Evolutionary conservation across 768 basidiomycete species (phyloP).

Genomic region (Rhizopogon vinicolor): DNA sequence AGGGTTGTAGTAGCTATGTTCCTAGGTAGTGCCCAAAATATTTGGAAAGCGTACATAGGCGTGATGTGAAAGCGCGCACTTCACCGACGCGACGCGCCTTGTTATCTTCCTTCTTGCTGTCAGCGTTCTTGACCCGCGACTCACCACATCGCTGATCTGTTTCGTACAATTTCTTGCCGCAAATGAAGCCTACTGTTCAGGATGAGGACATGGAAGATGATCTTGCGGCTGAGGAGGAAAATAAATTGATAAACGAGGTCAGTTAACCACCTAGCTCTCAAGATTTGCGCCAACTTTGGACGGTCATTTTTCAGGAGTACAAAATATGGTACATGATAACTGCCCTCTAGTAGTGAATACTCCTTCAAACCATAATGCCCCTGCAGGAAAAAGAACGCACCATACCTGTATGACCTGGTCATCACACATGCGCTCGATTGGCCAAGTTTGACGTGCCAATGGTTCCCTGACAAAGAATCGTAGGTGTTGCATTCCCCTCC

Average conservation of each 20-base stretch:
- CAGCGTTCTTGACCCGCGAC: not conserved
- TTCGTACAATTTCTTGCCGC: too few species aligned
- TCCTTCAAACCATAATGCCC: not conserved
- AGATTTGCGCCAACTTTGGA: conserved; percentile 7
- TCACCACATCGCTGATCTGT: not conserved
- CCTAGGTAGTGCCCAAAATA: not conserved
- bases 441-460: conserved; percentile 97
- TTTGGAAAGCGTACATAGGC: not conserved
- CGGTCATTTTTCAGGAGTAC: conserved; percentile 54
- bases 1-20: too few species aligned
- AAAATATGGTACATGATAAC: conserved; percentile 62
- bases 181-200: conserved; percentile 44
- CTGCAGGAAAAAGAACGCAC: conserved; percentile 91
- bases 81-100: conserved; percentile 21
- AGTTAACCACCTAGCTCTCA: conserved; percentile 12
- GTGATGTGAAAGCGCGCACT: not conserved
- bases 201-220: conserved; percentile 76
- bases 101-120: conserved; percentile 1
- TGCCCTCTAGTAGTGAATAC: not conserved
- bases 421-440: conserved; percentile 97
- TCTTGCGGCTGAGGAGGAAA: conserved; percentile 79
- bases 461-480: conserved; percentile 98
- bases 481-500: conserved; percentile 34
- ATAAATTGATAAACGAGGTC: conserved; percentile 86
- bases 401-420: conserved; percentile 95